Conservation (phyloP, 1,139 yeast species). For the Yamadazyma sp. region DNA sequence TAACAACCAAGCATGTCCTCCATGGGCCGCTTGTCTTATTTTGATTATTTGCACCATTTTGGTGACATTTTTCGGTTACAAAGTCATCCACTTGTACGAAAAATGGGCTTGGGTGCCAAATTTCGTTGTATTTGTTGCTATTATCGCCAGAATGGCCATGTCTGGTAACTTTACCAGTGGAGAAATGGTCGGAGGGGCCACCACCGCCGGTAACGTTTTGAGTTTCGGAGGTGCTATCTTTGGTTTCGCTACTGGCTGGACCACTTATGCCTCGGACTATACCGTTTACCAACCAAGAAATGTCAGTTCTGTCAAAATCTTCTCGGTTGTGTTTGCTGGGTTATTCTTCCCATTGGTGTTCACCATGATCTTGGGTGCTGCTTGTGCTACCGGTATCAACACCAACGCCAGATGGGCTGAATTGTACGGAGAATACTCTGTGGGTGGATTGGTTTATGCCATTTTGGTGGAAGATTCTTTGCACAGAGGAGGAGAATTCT, state of each 20-base stretch:
- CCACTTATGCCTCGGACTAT: constrained; percentile 89
- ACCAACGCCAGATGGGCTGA: constrained; percentile 49
- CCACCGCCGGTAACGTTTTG: constrained; percentile 73
- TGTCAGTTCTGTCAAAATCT: constrained; percentile 58
- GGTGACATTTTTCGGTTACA: constrained; percentile 86
- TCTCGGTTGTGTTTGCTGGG: constrained; percentile 63
- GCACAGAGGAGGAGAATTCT: constrained; percentile 87
- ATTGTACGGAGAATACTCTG: constrained; percentile 51
- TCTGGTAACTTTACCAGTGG: constrained; percentile 47
- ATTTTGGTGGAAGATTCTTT: constrained; percentile 75
- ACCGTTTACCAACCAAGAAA: constrained; percentile 78
- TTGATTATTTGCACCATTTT: constrained; percentile 66
- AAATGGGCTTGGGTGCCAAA: constrained; percentile 90
- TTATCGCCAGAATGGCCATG: constrained; percentile 73
- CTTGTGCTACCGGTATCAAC: constrained; percentile 68
- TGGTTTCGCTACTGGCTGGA: constrained; percentile 96
- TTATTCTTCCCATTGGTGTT: constrained; percentile 67
- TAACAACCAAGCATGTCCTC: constrained; percentile 69
- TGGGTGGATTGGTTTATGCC: constrained; percentile 83
- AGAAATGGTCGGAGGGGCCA: constrained; percentile 49
- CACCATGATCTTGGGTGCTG: constrained; percentile 83
- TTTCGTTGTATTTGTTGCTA: constrained; percentile 65
- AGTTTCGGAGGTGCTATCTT: constrained; percentile 83
- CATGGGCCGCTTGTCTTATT: constrained; percentile 88
- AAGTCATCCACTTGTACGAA: constrained; percentile 77